Evolutionary conservation across 306 rosid genomes (phyloP), one percentile per base, ranked within the genome.

Genomic region (Citrullus amarus): DNA sequence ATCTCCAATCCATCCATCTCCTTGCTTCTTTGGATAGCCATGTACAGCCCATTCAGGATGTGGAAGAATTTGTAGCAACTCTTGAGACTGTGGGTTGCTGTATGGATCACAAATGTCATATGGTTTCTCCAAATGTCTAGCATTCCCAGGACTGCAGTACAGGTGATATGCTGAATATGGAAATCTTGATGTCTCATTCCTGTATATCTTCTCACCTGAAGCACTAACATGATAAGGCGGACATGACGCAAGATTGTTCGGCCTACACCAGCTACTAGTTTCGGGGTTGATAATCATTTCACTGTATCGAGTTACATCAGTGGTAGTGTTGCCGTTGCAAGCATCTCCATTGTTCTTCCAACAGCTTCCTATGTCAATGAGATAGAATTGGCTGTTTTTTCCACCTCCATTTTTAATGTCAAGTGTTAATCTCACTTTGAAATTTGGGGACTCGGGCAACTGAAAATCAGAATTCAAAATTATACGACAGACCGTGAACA

Each of bases 1-100:
- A 79, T 85, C 82, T 55, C 92, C 92, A 71, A 83, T 32, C 92
- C 92, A 89, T 22, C 92, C 92, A 57, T 85, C 84, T 77, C 92
- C 92, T 76, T 85, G 56, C 66, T 80, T 80, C 62, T 44, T 66
- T 48, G 90, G 92, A 83, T 83, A 89, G 59, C 88, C 88, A 80
- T 89, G 88, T 7, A 80, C 81, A 71, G 86, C 83, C 92, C 92
- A 89, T 66, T 85, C 92, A 46, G 86, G 84, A 78, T 87, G 92
- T 51, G 90, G 92, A 72, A 89, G 87, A 82, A 89, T 86, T 68
- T 89, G 92, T 38, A 89, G 75, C 51, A 89, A 65, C 43, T 89
- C 90, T 70, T 89, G 90, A 16, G 92, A 80, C 84, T 85, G 87
- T 57, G 88, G 90, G 41, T 89, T 89, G 82, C 92, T 89, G 66